Evolutionary conservation across 805 yeast species (phyloP).

Genomic region (Candida sphagnicola): DNA sequence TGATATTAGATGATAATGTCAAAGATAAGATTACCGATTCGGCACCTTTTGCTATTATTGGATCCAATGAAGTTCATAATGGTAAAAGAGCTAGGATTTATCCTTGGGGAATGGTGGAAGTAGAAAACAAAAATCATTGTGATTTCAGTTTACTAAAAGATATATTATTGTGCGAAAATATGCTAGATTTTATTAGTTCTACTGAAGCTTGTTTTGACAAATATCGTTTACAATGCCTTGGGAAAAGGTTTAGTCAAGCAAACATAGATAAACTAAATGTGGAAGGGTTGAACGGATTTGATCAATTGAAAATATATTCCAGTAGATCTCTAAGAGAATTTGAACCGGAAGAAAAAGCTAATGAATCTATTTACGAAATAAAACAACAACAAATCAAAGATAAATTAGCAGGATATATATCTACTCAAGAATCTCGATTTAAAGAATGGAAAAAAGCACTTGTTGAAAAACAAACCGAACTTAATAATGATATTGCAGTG

Average conservation of each 20-base stretch:
- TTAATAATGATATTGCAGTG: constrained; percentile 51
- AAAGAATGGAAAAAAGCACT: constrained; percentile 60
- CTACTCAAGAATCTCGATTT: constrained; percentile 51
- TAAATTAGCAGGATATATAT: constrained; percentile 25
- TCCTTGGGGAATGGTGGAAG: constrained; percentile 84
- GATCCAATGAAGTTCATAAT: constrained; percentile 46
- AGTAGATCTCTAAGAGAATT: constrained; percentile 30
- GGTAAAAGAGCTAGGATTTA: constrained; percentile 64
- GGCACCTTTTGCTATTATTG: constrained; percentile 71
- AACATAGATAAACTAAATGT: constrained; percentile 20
- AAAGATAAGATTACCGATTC: constrained; percentile 27
- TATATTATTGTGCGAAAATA: constrained; percentile 61
- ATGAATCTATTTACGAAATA: constrained; percentile 21
- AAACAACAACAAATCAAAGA: constrained; percentile 41
- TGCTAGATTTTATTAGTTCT: constrained; percentile 73
- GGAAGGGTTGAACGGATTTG: constrained; percentile 19
- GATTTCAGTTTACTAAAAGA: constrained; percentile 67
- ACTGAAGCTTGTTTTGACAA: constrained; percentile 77
- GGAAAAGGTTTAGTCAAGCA: constrained; percentile 35
- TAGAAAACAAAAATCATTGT: constrained; percentile 72
- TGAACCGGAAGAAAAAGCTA: constrained; percentile 28
- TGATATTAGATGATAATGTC: constrained; percentile 24
- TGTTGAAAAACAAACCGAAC: constrained; percentile 49
- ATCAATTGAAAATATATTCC: constrained; percentile 36
- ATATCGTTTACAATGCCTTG: constrained; percentile 58